Base-by-base conservation (phyloP, 129 eudicot genomes). In the Pseudognaphalium luteoalbum region DNA sequence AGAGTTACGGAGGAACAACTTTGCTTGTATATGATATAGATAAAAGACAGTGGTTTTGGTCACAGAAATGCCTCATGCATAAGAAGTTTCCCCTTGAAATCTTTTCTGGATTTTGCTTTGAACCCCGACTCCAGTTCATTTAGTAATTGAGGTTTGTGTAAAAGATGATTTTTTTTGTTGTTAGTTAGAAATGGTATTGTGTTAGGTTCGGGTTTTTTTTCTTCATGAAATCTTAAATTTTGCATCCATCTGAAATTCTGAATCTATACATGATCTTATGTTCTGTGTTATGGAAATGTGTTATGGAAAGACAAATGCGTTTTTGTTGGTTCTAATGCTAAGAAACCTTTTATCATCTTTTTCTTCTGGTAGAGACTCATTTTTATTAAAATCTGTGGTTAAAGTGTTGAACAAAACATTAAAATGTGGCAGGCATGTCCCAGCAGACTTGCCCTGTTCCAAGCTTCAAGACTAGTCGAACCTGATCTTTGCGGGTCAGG, bases 61-160 rank as follows among this genome's bases (percentile, higher is more conserved):
- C 86, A 12, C 78, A 71, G 16, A 85, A 59, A 71, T 80, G 89
- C 74, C 72, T 50, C 32, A 72, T 70, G 81, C 28, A 30, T 33
- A 87, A 85, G 85, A 87, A 66, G 84, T 85, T 63, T 74, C 82
- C 81, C 22, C 87, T 79, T 42, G 83, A 87, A 81, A 79, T 85
- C 19, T 87, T 81, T 69, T 79, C 85, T 7, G 91, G 89, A 15
- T 84, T 87, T 80, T 87, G 91, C 78, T 87, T 87, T 78, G 87
- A 82, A 61, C 87, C 92, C 1, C 37, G 75, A 56, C 75, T 80
- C 30, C 84, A 74, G 80, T 80, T 66, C 37, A 5, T 80, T 33
- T 80, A 74, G 57, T n/a, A 12, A 64, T 21, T 7, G 42, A 51
- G 75, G 62, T 37, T 33, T 30, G 30, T 39, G 19, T 19, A 2